Evolutionary conservation across 768 basidiomycete genomes (phyloP), one percentile per base, ranked within the genome.

Genomic region (Xerocomellus intermedius): DNA sequence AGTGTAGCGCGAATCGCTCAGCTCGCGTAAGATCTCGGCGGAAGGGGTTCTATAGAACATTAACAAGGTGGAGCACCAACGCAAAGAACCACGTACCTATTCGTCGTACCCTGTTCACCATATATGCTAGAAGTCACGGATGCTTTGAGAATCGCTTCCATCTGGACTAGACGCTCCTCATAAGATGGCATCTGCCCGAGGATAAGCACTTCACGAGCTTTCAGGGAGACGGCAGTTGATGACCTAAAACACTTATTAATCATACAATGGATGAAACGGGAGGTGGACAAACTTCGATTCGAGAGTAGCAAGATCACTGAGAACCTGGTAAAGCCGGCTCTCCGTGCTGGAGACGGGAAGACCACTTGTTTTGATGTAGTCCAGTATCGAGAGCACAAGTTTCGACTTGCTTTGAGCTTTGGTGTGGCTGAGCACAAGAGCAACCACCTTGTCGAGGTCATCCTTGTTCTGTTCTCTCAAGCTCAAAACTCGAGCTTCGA

Each of bases 151-250:
- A 99, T 88, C 26, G 86, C 79, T 75, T 97, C 95, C 91, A 99
- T 96, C 72, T 99, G 97, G 26, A 84, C 77, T 39, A 87, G 78
- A 54, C 97, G 89, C 71, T 98, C 97, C 66, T 98, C 94, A 68
- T 92, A 96, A 14, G 94, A 96, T 6, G 97, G 97, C 83, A 99
- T 89, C 70, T 96, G 93, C 44, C 91, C 92, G 32, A 93, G 81
- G 65, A 99, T 98, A 44, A 98, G 81, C 8, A 97, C 97, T 76
- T 99, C 97, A 43, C 97, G 90, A 39, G 97, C 97, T 73, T 96
- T 98, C 59, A 99, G 74, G 3, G 95, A 82, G 35, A 98, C 95
- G 52, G 87, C 79, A 30, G 85, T 91, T n/a, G 95, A 96, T 7
- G 93, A 93, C 66, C 89, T 91, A 61, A 42, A 36, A 52, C 28